Evolutionary conservation across 768 basidiomycete genomes (phyloP), one percentile per base, ranked within the genome.

Genomic region (Phaeotremella fagi): DNA sequence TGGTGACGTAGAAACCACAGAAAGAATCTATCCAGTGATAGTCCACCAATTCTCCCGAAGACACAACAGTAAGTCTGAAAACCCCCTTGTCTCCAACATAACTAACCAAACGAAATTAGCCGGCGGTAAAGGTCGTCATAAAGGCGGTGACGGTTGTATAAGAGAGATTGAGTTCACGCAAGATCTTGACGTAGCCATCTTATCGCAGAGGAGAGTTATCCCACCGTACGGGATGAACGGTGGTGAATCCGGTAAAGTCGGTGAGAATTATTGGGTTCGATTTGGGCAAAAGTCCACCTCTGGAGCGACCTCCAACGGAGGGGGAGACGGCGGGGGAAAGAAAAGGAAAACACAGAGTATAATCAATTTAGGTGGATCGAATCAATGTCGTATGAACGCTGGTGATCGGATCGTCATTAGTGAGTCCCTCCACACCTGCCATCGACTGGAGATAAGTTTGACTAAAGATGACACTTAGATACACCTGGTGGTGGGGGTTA

Each of bases 141-240:
- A 26, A 27, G 67, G 67, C 15, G 67, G 67, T 25, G 57, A 66
- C 44, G 67, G 67, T 1, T 63, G 61, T 60, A 55, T 66, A 27
- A 48, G 67, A 42, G 62, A 65, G 36, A 55, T 69, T 15, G 60
- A 64, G 36, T 69, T 69, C 48, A 59, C 61, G 3, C 48, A 63
- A 36, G 55, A 58, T 26, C 46, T 68, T 12, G 56, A 65, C 18
- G 57, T 57, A 2, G 58, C 60, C 6, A 59, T 68, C 27, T 43
- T 66, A 9, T 55, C 51, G 1, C 61, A 68, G 38, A 44, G 66
- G 47, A 27, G 66, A 41, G 66, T 68, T 3, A 55, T 55, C 27
- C 59, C 58, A 24, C 66, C 66, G 1, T 68, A 66, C 43, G 66
- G 66, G 35, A 61, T 68, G 60, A 36, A 84, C 87, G 73, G 80